Base-by-base conservation (phyloP, 2,329 filamentous ascomycete genomes). In the Calycina herbarum region DNA sequence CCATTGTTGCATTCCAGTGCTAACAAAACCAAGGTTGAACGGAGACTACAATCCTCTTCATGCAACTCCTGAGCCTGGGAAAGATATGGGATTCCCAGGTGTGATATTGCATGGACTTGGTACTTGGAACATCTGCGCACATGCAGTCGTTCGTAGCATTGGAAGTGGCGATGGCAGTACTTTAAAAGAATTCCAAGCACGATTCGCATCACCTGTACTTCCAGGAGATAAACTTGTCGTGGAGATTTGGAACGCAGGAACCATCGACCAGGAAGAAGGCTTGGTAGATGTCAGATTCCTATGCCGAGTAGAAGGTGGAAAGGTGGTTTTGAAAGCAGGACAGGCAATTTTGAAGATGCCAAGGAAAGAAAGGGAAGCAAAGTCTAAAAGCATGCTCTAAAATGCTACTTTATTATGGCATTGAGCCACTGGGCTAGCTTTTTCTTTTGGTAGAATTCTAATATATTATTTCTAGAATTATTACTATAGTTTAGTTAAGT, bases 21-120 rank as follows among this genome's bases (percentile, higher is more conserved):
- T 51, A 51, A 51, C n/a, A 24, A 11, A 20, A 24, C 10, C 45
- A 45, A 74, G 76, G 69, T 84, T 96, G 62, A 96, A 96, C 73
- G 93, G 93, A 70, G 93, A 96, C 81, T 96, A 96, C 80, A 96
- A 96, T 81, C 93, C 93, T 24, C 86, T 96, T 38, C 93, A 96
- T 76, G 92, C 92, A 6, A 91, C 90, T 31, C 92, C 92, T 15
- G 91, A 92, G 79, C 91, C 92, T 0, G 92, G 92, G 63, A 80
- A 85, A 78, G 89, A 92, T 80, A 95, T 96, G 91, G 92, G 93
- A 68, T 96, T 96, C 73, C 91, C 91, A 20, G 93, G 93, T 33
- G 83, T 86, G 73, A 96, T 96, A 77, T 89, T 95, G 75, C 93
- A 96, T 79, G 93, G 93, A n/a, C 81, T 96, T 59, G 95, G 89